A percentile compares a stretch with the other conserved stretches of the same genome.
phyloP scores from a whole-genome alignment of 345 rosid species.

The Bruguiera sexangula region DNA sequence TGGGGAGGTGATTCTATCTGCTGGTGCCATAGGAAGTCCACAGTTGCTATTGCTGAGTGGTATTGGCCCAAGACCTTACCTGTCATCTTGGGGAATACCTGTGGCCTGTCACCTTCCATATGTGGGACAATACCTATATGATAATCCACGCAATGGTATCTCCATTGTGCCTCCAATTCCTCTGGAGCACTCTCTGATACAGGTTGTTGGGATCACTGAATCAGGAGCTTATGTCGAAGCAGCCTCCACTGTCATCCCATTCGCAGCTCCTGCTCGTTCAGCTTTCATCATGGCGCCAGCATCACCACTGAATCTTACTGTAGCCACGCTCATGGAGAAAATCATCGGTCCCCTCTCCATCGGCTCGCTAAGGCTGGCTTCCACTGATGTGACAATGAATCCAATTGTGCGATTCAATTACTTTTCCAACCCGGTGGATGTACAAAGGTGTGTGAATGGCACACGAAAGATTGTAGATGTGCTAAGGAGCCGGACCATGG shows the following conservation, averaged over 20 bases:
- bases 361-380: constrained; percentile 80
- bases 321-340: constrained; percentile 89
- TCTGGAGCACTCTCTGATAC: constrained; percentile 75
- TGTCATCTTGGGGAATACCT: constrained; percentile 90
- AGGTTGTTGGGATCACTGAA: constrained; percentile 80
- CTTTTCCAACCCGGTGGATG: constrained; percentile 63
- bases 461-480: constrained; percentile 65
- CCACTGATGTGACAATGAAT: constrained; percentile 77
- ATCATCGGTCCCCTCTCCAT: constrained; percentile 60
- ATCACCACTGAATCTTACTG: constrained; percentile 64
- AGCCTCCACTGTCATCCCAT: constrained; percentile 70
- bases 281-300: constrained; percentile 55
- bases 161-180: constrained; percentile 78
- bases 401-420: constrained; percentile 84
- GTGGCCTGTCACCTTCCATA: constrained; percentile 64
- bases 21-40: constrained; percentile 93
- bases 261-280: constrained; percentile 51
- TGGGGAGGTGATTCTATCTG: constrained; percentile 77
- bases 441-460: constrained; percentile 76
- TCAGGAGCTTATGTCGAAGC: constrained; percentile 82
- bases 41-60: constrained; percentile 83
- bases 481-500: constrained; percentile 63
- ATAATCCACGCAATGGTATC: constrained; percentile 87
- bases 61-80: constrained; percentile 75
- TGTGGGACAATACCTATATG: constrained; percentile 73